A percentile compares a stretch with the other conserved stretches of the same genome.
These are phyloP conservation scores for Somion occarium DNA, from an alignment of 1,284 basidiomycete species.

Conservation along the genomic window DNA sequence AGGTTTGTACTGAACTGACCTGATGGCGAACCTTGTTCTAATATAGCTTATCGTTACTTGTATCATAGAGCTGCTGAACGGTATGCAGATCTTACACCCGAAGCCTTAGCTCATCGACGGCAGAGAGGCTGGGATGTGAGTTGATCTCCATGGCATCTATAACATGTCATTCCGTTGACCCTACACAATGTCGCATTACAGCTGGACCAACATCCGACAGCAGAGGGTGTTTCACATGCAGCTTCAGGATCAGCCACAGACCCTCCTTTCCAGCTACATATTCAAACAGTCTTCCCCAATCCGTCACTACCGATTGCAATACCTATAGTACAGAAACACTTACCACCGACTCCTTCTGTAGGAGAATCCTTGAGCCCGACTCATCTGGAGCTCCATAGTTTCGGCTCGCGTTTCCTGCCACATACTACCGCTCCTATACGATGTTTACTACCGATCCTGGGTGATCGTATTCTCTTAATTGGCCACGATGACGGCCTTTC, in stretches of 20 bases:
- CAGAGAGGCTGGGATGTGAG: conserved; percentile 62
- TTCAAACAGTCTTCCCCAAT: conserved; percentile 39
- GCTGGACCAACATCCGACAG: neutral
- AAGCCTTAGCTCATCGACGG: conserved; percentile 51
- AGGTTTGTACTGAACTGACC: conserved; percentile 37
- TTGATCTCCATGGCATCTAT: conserved; percentile 3
- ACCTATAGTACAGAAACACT: conserved; percentile 27
- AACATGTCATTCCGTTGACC: conserved; percentile 4
- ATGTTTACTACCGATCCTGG: conserved; percentile 63
- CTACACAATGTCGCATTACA: neutral
- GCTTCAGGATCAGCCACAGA: neutral
- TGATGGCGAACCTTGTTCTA: conserved; percentile 8
- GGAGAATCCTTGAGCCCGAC: conserved; percentile 51
- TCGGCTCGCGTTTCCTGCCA: conserved; percentile 80
- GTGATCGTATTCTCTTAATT: conserved; percentile 60
- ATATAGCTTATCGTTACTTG: conserved; percentile 2
- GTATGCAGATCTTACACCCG: conserved; percentile 58
- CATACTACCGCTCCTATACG: conserved; percentile 69
- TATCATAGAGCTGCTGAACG: conserved; percentile 69
- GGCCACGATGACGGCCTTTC: conserved; percentile 75
- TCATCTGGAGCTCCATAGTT: conserved; percentile 64
- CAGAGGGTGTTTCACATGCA: neutral
- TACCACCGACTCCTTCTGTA: conserved; percentile 39
- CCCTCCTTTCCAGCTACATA: conserved; percentile 30
- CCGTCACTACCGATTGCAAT: conserved; percentile 26